Percentiles rank a stretch among this genome's conserved stretches.
Conservation (phyloP, 2,329 filamentous ascomycete species). For the Sporothrix pallida region DNA sequence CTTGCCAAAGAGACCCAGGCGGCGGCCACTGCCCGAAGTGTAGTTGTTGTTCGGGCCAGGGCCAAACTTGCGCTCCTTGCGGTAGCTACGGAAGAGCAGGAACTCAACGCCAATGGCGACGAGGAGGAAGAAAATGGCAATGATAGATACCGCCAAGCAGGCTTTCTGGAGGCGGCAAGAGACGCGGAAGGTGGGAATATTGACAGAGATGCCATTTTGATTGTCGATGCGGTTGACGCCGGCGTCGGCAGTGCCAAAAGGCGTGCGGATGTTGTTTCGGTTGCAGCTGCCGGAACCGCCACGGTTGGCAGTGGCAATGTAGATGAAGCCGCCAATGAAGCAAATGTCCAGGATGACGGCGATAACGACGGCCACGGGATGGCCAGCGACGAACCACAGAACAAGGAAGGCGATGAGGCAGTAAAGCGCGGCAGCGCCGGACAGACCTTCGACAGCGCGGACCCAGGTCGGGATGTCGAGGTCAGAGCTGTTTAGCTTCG, state of each 20-base stretch:
- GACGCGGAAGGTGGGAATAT: constrained; percentile 53
- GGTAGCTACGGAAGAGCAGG: constrained; percentile 43
- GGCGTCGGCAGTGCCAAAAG: constrained; percentile 69
- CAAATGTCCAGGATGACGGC: constrained; percentile 77
- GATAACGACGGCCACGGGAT: constrained; percentile 72
- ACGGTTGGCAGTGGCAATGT: constrained; percentile 76
- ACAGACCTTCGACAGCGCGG: constrained; percentile 78
- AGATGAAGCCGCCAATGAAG: constrained; percentile 80
- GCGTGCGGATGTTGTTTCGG: constrained; percentile 64
- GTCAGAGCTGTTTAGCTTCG: constrained; percentile 69
- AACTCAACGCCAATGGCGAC: constrained; percentile 41
- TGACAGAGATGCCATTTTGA: constrained; percentile 56
- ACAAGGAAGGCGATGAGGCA: constrained; percentile 72
- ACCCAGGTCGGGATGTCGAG: constrained; percentile 67
- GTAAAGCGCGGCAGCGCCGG: constrained; percentile 77
- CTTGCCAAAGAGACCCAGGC: constrained; percentile 45
- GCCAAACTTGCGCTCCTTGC: constrained; percentile 50
- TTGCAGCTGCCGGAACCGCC: constrained; percentile 70
- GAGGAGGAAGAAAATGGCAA: constrained; percentile 60
- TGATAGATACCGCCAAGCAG: constrained; percentile 76
- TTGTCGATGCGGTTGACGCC: constrained; percentile 54
- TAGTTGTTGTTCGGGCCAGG: constrained; percentile 51
- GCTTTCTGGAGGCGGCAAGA: constrained; percentile 80
- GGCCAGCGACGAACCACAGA: constrained; percentile 79
- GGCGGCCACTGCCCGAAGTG: constrained; percentile 47